Conservation (phyloP, 1,284 basidiomycete species). For the Inonotus obliquus region DNA sequence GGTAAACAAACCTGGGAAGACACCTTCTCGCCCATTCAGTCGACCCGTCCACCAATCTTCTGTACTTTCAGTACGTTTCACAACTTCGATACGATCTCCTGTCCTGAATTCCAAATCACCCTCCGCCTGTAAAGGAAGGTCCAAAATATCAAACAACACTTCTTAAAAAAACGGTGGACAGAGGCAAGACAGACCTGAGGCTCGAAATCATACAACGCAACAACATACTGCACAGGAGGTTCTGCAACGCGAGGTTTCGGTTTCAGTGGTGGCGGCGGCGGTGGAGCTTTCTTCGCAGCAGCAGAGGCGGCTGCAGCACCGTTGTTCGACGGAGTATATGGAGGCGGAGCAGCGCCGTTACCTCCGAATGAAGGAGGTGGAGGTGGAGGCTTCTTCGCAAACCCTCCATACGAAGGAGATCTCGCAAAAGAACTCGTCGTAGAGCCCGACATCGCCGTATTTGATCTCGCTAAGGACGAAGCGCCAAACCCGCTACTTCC, state of each 20-base stretch:
- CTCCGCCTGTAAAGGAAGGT: conserved; percentile 57
- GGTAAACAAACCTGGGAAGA: conserved; percentile 82
- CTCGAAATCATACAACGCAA: conserved; percentile 93
- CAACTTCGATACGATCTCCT: conserved; percentile 93
- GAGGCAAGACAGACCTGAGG: conserved; percentile 54
- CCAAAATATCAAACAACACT: too few relatives aligned
- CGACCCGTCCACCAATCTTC: conserved; percentile 99
- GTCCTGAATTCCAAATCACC: conserved; percentile 90
- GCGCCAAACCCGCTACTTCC: neutral
- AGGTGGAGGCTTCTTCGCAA: conserved; percentile 43
- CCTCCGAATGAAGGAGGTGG: conserved; percentile 35
- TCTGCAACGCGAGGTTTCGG: conserved; percentile 72
- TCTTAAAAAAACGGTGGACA: conserved; percentile 1
- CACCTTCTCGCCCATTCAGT: conserved; percentile 80
- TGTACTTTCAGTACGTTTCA: conserved; percentile 77
- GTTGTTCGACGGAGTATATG: conserved; percentile 42
- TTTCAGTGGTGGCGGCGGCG: conserved; percentile 79
- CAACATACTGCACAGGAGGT: conserved; percentile 69
- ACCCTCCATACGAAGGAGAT: conserved; percentile 37
- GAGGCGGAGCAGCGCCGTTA: conserved; percentile 44
- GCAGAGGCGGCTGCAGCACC: conserved; percentile 32
- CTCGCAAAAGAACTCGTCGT: conserved; percentile 29
- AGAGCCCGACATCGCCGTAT: conserved; percentile 31
- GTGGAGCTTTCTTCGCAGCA: conserved; percentile 73
- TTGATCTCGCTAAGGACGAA: conserved; percentile 38